A percentile compares a stretch with the other conserved stretches of the same genome.
Conservation (phyloP, 225 moss, liverwort and hornwort genomes). For the Polytrichum commune region DNA sequence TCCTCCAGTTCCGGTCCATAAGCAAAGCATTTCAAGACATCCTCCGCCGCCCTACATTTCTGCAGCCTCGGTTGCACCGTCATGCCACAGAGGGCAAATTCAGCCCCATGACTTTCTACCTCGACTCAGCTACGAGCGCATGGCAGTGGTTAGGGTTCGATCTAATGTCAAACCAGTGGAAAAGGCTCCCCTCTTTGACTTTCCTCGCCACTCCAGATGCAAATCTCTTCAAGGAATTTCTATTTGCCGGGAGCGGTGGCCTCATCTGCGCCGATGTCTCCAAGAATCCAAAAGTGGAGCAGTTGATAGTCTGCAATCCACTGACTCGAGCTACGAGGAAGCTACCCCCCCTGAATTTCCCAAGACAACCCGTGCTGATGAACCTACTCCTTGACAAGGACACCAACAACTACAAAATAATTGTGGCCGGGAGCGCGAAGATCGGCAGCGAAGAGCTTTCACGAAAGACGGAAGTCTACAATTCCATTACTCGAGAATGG, state of each 20-base stretch:
- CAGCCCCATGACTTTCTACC: slow-evolving; percentile 18
- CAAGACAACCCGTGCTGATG: slow-evolving; percentile 4
- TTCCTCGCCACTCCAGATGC: slow-evolving; percentile 4
- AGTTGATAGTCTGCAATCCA: slow-evolving; percentile 5
- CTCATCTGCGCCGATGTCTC: slow-evolving; percentile 8
- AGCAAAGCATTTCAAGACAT: not conserved
- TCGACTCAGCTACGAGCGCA: not conserved
- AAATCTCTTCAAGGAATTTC: slow-evolving; percentile 6
- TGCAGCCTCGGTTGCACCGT: not conserved
- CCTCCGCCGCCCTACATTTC: not conserved
- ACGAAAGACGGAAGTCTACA: slow-evolving; percentile 9
- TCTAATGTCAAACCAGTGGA: not conserved
- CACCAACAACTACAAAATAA: slow-evolving; percentile 1
- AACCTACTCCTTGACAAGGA: not conserved
- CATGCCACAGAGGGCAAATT: slow-evolving; percentile 5
- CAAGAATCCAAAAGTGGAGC: not conserved
- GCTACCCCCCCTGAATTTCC: not conserved
- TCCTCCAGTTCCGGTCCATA: not conserved
- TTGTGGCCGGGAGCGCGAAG: slow-evolving; percentile 3
- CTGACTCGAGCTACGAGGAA: not conserved
- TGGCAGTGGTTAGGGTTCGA: slow-evolving; percentile 10
- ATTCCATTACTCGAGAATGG: slow-evolving; percentile 3
- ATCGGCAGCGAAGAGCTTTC: not conserved
- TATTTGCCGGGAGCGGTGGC: slow-evolving; percentile 7
- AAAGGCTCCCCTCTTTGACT: not conserved